These are phyloP conservation scores for Pseudogymnoascus sp. DNA, from an alignment of 2,329 filamentous ascomycete species.

Conservation along the genomic window DNA sequence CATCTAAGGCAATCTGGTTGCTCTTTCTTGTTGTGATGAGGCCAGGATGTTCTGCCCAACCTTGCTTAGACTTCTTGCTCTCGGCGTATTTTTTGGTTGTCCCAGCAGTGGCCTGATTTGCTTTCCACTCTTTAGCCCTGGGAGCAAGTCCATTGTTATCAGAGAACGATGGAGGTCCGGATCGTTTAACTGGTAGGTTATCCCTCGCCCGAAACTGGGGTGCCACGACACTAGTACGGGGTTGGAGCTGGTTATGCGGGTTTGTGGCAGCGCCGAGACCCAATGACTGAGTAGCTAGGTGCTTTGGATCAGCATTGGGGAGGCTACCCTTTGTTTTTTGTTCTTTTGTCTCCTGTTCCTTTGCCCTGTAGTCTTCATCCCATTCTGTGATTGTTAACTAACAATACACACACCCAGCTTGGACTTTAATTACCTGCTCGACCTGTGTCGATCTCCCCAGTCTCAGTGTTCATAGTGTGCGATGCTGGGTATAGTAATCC, in stretches of 20 bases:
- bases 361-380: neutral
- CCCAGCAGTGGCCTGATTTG: neutral
- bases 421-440: slow-evolving; percentile 2
- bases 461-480: neutral
- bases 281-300: neutral
- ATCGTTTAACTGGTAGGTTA: neutral
- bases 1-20: slow-evolving; percentile 4
- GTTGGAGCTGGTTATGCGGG: neutral
- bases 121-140: neutral
- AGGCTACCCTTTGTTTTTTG: neutral
- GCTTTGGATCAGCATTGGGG: neutral
- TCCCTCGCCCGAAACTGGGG: neutral
- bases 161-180: neutral
- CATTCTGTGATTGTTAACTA: neutral
- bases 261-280: neutral
- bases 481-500: neutral
- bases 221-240: neutral
- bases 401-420: neutral
- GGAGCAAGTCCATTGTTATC: neutral
- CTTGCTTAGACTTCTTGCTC: neutral
- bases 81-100: neutral
- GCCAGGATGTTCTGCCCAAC: neutral
- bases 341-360: neutral
- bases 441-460: neutral
- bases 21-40: slow-evolving; percentile 5